These are phyloP conservation scores for Daphne laureola DNA, from an alignment of 441 rosid genomes.

Conservation along the genomic window DNA sequence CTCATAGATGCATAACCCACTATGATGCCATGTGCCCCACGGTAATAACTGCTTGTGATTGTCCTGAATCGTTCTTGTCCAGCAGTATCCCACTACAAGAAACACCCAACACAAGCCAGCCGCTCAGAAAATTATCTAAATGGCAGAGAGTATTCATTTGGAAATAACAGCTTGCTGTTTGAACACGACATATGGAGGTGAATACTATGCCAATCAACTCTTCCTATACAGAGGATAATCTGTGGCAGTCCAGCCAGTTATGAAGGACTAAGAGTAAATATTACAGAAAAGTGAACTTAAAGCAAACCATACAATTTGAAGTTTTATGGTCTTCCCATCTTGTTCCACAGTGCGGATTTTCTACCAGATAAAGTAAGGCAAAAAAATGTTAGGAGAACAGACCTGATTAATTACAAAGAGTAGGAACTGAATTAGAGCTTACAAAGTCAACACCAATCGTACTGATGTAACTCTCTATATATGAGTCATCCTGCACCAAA, in stretches of 20 bases:
- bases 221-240: background rate
- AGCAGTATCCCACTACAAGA: constrained; percentile 42
- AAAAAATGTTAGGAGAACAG: constrained; percentile 2
- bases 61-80: constrained; percentile 41
- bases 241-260: background rate
- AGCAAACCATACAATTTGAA: constrained; percentile 30
- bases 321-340: constrained; percentile 53
- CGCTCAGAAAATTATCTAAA: background rate
- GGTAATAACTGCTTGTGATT: constrained; percentile 34
- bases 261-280: background rate
- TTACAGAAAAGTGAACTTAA: background rate
- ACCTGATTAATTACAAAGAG: background rate
- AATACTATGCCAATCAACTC: background rate
- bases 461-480: constrained; percentile 55
- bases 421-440: constrained; percentile 16
- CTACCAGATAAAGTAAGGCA: constrained; percentile 19
- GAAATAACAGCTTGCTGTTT: background rate
- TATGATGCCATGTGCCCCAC: constrained; percentile 34
- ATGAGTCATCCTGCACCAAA: constrained; percentile 49
- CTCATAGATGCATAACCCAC: constrained; percentile 14
- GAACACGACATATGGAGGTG: background rate
- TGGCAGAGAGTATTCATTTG: background rate
- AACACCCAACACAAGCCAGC: constrained; percentile 2
- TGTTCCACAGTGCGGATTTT: constrained; percentile 67
- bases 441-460: constrained; percentile 68